phyloP scores from a whole-genome alignment of 202 grass and related monocot genomes.

The Zoysia matrella region DNA sequence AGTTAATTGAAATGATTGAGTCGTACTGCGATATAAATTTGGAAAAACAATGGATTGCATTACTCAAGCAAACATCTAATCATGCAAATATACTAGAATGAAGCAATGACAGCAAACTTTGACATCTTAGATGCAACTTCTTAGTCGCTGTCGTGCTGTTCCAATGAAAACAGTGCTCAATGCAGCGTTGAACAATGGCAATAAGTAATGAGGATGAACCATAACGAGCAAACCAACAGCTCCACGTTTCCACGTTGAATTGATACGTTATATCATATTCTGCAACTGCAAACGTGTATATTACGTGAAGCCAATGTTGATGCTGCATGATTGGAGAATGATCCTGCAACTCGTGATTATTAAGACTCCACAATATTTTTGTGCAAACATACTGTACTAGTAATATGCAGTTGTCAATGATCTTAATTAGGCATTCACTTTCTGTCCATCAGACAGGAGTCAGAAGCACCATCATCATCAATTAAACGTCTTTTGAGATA shows the following conservation, averaged over 20 bases:
- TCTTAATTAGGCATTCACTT: slow-evolving; percentile 6
- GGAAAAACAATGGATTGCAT: background rate
- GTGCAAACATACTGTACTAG: no score
- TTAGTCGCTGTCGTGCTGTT: background rate
- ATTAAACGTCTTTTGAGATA: slow-evolving; percentile 17
- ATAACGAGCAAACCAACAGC: background rate
- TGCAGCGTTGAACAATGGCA: background rate
- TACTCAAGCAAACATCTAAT: background rate
- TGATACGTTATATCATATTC: slow-evolving; percentile 15
- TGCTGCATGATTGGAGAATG: slow-evolving; percentile 41
- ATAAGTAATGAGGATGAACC: slow-evolving; percentile 8
- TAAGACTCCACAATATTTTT: background rate
- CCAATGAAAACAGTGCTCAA: background rate
- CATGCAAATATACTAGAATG: background rate
- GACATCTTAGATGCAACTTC: background rate
- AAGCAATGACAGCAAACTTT: background rate
- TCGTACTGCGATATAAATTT: background rate
- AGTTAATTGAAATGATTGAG: no score
- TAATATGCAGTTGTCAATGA: slow-evolving; percentile 17
- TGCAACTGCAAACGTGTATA: slow-evolving; percentile 27
- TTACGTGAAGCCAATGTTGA: slow-evolving; percentile 39
- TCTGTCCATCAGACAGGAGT: slow-evolving; percentile 28
- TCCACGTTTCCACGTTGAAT: slow-evolving; percentile 10
- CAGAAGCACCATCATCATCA: background rate
- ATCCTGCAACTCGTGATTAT: slow-evolving; percentile 15